A percentile compares a stretch with the other conserved stretches of the same genome.
These are phyloP conservation scores for Amanita pseudoporphyria DNA, from an alignment of 768 basidiomycete species.

Conservation along the genomic window DNA sequence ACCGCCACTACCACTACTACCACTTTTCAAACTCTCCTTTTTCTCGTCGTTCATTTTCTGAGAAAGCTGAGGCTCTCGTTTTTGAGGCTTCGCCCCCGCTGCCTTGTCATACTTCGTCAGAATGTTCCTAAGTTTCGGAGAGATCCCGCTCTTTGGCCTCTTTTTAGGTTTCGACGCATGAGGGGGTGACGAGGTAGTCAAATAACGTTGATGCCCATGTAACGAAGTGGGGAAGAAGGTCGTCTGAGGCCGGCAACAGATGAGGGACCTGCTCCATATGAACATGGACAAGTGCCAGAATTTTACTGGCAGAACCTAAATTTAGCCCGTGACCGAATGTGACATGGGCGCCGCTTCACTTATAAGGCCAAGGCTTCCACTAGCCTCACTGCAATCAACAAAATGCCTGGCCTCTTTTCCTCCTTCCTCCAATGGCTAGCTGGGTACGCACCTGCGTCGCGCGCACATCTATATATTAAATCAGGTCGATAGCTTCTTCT, in stretches of 20 bases:
- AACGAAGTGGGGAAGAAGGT: not conserved
- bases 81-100: no score
- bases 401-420: conserved; percentile 32
- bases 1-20: conserved; percentile 17
- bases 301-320: not conserved
- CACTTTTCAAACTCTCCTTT: conserved; percentile 5
- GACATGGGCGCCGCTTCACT: no score
- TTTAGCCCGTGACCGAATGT: not conserved
- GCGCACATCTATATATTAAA: not conserved
- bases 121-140: no score
- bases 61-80: not conserved
- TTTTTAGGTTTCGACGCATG: not conserved
- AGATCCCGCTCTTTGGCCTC: no score
- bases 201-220: not conserved
- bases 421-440: conserved; percentile 37
- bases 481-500: conserved; percentile 54
- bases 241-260: not conserved
- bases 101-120: no score
- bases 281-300: not conserved
- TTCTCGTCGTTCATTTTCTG: not conserved
- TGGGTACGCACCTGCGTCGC: conserved; percentile 20
- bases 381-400: not conserved
- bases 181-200: not conserved
- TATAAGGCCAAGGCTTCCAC: no score
- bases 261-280: conserved; percentile 1